Evolutionary conservation across 1,284 basidiomycete genomes (phyloP).

Genomic region (Malassezia arunalokei): DNA sequence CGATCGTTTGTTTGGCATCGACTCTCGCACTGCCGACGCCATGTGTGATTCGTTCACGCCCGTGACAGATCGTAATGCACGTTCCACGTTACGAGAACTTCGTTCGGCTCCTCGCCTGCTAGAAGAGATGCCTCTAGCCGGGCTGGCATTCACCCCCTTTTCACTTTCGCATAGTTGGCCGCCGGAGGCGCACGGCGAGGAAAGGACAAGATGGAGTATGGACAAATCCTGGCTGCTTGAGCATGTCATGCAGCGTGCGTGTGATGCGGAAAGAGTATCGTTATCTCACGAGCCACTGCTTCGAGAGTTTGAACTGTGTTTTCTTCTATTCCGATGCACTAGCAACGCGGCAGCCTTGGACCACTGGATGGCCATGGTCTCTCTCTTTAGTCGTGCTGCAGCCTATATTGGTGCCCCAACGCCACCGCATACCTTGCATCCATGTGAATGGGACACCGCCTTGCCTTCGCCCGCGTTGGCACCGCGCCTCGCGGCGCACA

Average conservation of each 20-base stretch:
- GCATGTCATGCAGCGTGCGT: constrained; percentile 21
- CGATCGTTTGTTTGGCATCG: constrained; percentile 2
- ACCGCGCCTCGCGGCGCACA: constrained; percentile 12
- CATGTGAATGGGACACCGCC: constrained; percentile 13
- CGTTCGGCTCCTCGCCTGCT: neutral
- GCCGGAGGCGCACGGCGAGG: constrained; percentile 20
- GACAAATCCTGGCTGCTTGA: constrained; percentile 40
- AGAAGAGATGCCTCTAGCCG: neutral
- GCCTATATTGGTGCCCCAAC: constrained; percentile 21
- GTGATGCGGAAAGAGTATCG: constrained; percentile 1
- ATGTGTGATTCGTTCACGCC: constrained; percentile 13
- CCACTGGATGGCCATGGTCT: constrained; percentile 21
- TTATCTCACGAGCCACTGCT: constrained; percentile 3
- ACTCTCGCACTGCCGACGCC: neutral
- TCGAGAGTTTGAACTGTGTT: constrained; percentile 24
- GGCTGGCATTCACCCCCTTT: constrained; percentile 21
- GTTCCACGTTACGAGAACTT: neutral
- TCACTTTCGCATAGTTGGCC: constrained; percentile 36
- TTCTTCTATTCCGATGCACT: constrained; percentile 19
- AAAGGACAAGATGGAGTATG: constrained; percentile 32
- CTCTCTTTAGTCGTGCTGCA: constrained; percentile 23
- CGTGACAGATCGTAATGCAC: neutral
- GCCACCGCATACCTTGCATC: constrained; percentile 15
- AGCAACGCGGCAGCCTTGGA: constrained; percentile 22
- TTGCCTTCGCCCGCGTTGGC: neutral